Evolutionary conservation across 2,329 filamentous ascomycete species (phyloP), one percentile per base, ranked within the genome.

Genomic region (Lasiodiplodia hormozganensis): DNA sequence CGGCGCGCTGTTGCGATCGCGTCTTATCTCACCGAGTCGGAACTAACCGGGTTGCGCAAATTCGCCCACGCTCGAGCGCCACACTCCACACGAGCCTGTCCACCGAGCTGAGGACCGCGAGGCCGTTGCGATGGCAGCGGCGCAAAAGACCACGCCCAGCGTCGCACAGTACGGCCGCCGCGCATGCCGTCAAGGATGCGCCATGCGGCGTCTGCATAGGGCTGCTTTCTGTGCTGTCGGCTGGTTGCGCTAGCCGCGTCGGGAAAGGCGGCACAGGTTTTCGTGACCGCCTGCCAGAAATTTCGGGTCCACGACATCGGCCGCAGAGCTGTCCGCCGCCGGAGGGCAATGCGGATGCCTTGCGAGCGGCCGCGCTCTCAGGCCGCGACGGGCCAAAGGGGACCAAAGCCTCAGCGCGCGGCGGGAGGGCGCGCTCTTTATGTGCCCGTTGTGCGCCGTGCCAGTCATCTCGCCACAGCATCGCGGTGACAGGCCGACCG

Each of bases 1-100:
- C 56, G 65, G 65, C 65, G 43, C 49, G 54, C 47, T 60, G 43
- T 14, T 62, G 49, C 56, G 34, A 47, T 36, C 49, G 49, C 25
- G 47, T 38, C 47, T 58, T 68, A 68, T 68, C 56, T 68, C 56
- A 62, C 47, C 57, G 43, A 25, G 34, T 67, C 65, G 65, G 65
- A 58, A 67, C 16, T 36, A 67, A 18, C 56, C 65, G 65, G 65
- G 40, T 51, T 57, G 53, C 65, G 43, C 47, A 54, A 67, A 18
- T 49, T 23, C 53, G 6, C 28, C n/a, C 47, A 25, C 51, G 60
- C 23, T 28, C 60, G 31, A 47, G 52, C 25, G 47, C 64, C 52
- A 66, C 38, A 36, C 40, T 49, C 65, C 54, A 51, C 65, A 34
- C 31, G 31, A 67, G 64, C 40, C 53, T 60, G 11, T 4, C 28